These are phyloP conservation scores for Xylaria sp. DNA, from an alignment of 2,329 filamentous ascomycete species.

Conservation along the genomic window DNA sequence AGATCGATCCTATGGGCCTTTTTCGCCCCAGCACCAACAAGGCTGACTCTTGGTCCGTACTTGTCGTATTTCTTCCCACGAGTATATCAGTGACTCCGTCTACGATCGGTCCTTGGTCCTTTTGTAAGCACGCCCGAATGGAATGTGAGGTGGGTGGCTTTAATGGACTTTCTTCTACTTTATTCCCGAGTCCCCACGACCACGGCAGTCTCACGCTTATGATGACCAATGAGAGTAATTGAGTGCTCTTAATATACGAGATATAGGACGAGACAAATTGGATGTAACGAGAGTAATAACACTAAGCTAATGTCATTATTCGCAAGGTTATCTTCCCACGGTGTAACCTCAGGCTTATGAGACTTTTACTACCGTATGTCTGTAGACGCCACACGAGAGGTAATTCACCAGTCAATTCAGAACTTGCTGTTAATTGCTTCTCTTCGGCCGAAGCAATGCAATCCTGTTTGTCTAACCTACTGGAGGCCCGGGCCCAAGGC, in stretches of 20 bases:
- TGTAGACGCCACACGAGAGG: neutral
- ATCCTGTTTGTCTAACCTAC: neutral
- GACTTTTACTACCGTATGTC: neutral
- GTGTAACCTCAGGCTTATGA: neutral
- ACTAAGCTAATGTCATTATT: neutral
- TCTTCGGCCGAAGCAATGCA: neutral
- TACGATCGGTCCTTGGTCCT: neutral
- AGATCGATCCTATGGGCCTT: neutral
- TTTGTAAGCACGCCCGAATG: neutral
- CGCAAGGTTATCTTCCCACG: neutral
- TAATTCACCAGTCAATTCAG: neutral
- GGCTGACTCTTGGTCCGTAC: neutral
- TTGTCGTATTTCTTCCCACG: constrained; percentile 6
- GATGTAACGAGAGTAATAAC: neutral
- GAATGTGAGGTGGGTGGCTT: constrained; percentile 10
- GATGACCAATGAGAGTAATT: neutral
- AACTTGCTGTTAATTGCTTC: neutral
- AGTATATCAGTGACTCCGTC: constrained; percentile 11
- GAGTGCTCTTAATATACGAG: neutral
- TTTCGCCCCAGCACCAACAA: neutral
- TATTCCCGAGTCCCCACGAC: neutral
- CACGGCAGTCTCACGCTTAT: neutral
- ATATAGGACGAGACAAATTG: neutral
- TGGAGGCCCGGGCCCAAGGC: neutral
- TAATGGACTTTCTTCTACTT: constrained; percentile 8